Evolutionary conservation across 306 rosid genomes (phyloP), one percentile per base, ranked within the genome.

Genomic region (Vachellia collinsii): DNA sequence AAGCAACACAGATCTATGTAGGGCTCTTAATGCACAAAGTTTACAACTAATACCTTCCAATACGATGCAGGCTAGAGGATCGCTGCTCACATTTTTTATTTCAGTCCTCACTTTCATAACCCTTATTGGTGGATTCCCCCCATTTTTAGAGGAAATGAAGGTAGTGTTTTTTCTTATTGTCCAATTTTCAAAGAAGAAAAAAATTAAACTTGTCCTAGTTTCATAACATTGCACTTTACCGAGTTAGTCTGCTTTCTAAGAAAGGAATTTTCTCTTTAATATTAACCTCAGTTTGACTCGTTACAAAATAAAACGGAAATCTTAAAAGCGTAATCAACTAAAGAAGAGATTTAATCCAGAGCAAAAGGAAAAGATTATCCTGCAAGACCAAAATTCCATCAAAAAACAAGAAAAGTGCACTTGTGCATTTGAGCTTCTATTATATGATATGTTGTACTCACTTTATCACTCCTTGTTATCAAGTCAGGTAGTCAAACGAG

Each of bases 121-220:
- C 41, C 87, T 86, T 70, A 86, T 93, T 62, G 97, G 91, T 50
- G 98, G 97, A 74, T 93, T 93, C 83, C 91, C 97, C 75, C 90
- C 97, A 8, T 88, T 91, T 70, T 79, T 91, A 71, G 94, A 89
- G 77, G 93, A 92, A 72, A 90, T 92, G 86, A 90, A 89, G 93
- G 94, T 92, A 81, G 50, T 12, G 1, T 34, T 75, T 44, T 16
- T 29, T 36, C 63, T 59, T 43, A 51, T 19, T 36, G 36, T 36
- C 70, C 16, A 6, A 69, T 68, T n/a, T 56, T 23, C 6, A 7
- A 43, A 66, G 37, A 6, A 29, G n/a, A n/a, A 29, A 22, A 61
- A 61, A 25, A 22, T 23, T 48, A 37, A 39, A 66, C 22, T 11
- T 53, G 58, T 37, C 66, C 19, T 22, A 23, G 59, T 74, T 74